These are phyloP conservation scores for Trebouxiophyceae sp. DNA, from an alignment of 163 green algal genomes.

Conservation along the genomic window DNA sequence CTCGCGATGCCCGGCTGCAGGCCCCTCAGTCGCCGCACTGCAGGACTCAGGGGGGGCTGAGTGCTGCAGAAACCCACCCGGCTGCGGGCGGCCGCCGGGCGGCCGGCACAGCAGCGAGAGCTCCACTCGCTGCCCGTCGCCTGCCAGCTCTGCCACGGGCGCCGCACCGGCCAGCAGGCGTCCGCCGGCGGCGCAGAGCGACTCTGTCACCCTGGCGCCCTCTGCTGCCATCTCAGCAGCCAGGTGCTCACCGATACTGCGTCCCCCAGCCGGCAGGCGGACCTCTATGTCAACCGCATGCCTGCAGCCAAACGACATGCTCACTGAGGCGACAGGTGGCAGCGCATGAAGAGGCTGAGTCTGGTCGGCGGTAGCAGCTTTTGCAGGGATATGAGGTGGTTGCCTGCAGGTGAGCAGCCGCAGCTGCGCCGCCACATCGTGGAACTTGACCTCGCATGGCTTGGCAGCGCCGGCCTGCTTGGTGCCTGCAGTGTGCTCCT, in stretches of 20 bases:
- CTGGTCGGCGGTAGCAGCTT: too few species aligned
- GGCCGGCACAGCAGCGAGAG: too few species aligned
- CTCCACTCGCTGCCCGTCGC: too few species aligned
- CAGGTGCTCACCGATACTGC: not conserved
- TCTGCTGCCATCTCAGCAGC: not conserved
- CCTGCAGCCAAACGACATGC: not conserved
- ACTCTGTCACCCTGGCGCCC: not conserved
- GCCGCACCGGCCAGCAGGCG: not conserved
- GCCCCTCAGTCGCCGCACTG: not conserved
- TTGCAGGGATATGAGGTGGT: too few species aligned
- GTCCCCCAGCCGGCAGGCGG: not conserved
- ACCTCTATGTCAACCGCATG: not conserved
- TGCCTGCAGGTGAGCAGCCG: not conserved
- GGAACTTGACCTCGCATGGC: not conserved
- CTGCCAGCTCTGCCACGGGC: too few species aligned
- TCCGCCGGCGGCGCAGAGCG: not conserved
- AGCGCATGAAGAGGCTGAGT: too few species aligned
- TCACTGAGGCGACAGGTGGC: too few species aligned
- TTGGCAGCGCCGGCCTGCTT: not conserved
- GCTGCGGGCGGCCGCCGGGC: too few species aligned
- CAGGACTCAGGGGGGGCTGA: not conserved
- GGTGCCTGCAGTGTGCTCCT: not conserved
- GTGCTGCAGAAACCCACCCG: not conserved
- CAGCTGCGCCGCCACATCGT: not conserved
- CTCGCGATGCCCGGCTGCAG: not conserved